Evolutionary conservation across 192 early-diverging fungal species (phyloP).

Genomic region (Entomortierella parvispora): DNA sequence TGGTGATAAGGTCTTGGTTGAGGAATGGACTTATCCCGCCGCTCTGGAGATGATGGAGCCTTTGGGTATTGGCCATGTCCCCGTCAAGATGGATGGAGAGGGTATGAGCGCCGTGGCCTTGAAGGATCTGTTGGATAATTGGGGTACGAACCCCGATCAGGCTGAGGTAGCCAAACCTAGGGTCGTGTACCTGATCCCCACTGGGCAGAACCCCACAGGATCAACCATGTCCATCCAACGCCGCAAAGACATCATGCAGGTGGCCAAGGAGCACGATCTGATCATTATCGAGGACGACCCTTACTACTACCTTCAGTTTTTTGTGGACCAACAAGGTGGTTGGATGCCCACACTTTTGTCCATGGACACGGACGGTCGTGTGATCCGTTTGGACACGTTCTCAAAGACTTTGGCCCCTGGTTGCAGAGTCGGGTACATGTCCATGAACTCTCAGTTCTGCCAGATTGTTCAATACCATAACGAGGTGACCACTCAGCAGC

Average conservation of each 20-base stretch:
- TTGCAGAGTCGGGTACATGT: conserved; percentile 78
- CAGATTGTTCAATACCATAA: conserved; percentile 81
- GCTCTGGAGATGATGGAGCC: conserved; percentile 63
- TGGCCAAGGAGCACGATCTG: conserved; percentile 77
- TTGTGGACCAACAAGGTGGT: conserved; percentile 10
- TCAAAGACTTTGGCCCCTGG: conserved; percentile 88
- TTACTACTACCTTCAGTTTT: conserved; percentile 89
- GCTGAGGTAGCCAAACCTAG: conserved; percentile 53
- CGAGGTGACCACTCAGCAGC: conserved; percentile 81
- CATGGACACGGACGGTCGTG: conserved; percentile 83
- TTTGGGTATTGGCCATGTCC: conserved; percentile 58
- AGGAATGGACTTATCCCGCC: conserved; percentile 73
- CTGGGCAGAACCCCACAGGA: conserved; percentile 91
- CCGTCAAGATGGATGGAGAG: conserved; percentile 66
- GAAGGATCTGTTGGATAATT: conserved; percentile 53
- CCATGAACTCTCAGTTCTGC: conserved; percentile 67
- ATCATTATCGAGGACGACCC: conserved; percentile 93
- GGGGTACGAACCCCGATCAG: conserved; percentile 46
- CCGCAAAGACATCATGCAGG: conserved; percentile 75
- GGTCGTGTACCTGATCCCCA: conserved; percentile 80
- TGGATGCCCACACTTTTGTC: conserved; percentile 80
- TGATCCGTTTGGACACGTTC: conserved; percentile 89
- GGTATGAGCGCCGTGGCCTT: conserved; percentile 69
- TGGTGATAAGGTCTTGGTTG: conserved; percentile 70
- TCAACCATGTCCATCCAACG: conserved; percentile 79